Evolutionary conservation across 345 rosid species (phyloP), one percentile per base, ranked within the genome.

Genomic region (Combretum micranthum): DNA sequence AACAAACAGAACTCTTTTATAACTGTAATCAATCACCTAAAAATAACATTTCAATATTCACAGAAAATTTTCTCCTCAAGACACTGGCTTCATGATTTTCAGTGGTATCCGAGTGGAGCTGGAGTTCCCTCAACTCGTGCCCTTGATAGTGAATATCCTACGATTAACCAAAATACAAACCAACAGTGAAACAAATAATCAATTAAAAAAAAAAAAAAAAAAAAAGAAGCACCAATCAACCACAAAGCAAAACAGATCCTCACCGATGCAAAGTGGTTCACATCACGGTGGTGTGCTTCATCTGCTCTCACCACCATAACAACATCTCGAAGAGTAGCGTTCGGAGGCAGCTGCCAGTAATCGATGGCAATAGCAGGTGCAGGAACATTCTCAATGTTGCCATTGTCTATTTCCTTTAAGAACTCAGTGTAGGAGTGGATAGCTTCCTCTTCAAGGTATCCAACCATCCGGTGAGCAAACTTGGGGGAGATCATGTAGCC

Each of bases 101-200:
- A 72, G 62, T 72, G 77, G 53, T 72, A 72, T 14, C 73, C 77
- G 3, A 72, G 44, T 19, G 77, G 77, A 17, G 77, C 77, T 45
- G 77, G 77, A 44, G 70, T 45, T 64, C 73, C 73, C 56, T 68
- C 55, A 72, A 69, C 63, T 68, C 63, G 13, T 23, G 64, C n/a
- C 77, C 77, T 53, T 68, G 77, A 50, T 50, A 68, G 44, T 59
- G 69, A 22, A 65, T 53, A 46, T 65, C 69, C 65, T 61, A 39
- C 37, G 18, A 20, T 14, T 13, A 13, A 55, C 37, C 5, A 19
- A 8, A 22, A 59, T 17, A 46, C 15, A 22, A 6, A 1, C 20
- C 25, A 55, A 13, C 16, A 21, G 20, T 46, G 42, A 53, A 12
- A 42, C 47, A 13, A 43, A 12, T 8, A 17, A 17, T n/a, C 20